A percentile compares a stretch with the other conserved stretches of the same genome.
Conservation (phyloP, 192 early-diverging fungal species). For the Phycomyces nitens region DNA sequence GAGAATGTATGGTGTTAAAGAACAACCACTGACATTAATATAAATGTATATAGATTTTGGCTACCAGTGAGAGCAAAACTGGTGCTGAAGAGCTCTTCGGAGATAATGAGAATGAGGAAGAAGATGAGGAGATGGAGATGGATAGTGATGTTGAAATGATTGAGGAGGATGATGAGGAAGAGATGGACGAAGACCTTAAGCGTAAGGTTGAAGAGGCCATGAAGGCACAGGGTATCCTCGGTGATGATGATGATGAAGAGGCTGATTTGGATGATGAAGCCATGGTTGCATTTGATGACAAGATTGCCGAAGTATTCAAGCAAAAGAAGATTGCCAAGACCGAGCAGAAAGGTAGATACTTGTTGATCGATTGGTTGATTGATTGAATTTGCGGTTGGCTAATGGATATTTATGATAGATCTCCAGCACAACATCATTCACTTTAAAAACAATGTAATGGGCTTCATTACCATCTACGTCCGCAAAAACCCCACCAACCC, state of each 20-base stretch:
- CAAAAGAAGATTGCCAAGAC: constrained; percentile 76
- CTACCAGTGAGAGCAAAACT: constrained; percentile 48
- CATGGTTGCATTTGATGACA: constrained; percentile 75
- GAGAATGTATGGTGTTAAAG: constrained; percentile 11
- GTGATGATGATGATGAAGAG: constrained; percentile 33
- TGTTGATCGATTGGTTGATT: too few species aligned
- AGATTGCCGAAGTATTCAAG: constrained; percentile 89
- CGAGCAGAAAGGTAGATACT: constrained; percentile 63
- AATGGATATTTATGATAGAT: constrained; percentile 42
- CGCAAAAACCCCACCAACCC: constrained; percentile 61
- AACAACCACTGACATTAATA: too few species aligned
- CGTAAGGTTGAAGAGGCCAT: constrained; percentile 69
- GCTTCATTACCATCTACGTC: constrained; percentile 77
- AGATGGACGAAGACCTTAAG: constrained; percentile 73
- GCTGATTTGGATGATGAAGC: constrained; percentile 42
- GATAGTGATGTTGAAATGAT: constrained; percentile 34
- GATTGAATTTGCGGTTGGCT: too few species aligned
- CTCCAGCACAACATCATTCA: constrained; percentile 76
- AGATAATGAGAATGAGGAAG: constrained; percentile 50
- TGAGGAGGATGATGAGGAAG: constrained; percentile 37
- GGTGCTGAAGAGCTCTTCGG: constrained; percentile 58
- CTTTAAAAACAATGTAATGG: constrained; percentile 88
- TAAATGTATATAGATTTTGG: constrained; percentile 39
- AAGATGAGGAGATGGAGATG: constrained; percentile 37
- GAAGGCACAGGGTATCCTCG: constrained; percentile 51